These are phyloP conservation scores for Lipomyces yamadae DNA, from an alignment of 805 yeast genomes.

Conservation along the genomic window DNA sequence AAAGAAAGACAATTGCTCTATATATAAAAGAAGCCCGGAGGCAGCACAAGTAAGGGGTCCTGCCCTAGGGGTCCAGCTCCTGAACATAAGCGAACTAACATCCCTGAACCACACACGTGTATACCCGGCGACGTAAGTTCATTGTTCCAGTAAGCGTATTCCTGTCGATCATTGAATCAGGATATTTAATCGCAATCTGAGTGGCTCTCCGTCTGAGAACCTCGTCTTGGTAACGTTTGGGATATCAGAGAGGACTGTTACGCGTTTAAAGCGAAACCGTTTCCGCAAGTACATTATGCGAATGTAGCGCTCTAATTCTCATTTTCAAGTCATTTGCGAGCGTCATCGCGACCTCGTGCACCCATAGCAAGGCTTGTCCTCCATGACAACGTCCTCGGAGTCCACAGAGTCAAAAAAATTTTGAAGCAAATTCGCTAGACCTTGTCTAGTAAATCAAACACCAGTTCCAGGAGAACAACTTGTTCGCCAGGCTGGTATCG, in stretches of 20 bases:
- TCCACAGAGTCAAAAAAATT: not conserved
- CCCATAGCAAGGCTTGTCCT: not conserved
- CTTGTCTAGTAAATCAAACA: constrained; percentile 3
- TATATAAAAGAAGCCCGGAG: no score
- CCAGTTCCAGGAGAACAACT: not conserved
- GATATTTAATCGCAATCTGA: no score
- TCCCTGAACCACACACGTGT: no score
- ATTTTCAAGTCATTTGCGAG: constrained; percentile 2
- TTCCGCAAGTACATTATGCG: constrained; percentile 3
- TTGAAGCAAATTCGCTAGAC: not conserved
- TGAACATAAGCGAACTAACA: no score
- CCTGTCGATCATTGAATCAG: no score
- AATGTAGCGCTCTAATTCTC: constrained; percentile 6
- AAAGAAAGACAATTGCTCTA: no score
- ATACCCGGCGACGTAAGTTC: no score
- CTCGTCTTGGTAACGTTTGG: constrained; percentile 5
- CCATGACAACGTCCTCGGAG: constrained; percentile 2
- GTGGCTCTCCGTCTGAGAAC: constrained; percentile 2
- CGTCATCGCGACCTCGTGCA: constrained; percentile 4
- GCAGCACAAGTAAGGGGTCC: no score
- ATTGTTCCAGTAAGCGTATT: no score
- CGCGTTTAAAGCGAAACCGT: constrained; percentile 5
- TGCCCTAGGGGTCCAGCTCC: no score
- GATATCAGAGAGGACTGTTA: not conserved
- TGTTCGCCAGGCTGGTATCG: not conserved